Evolutionary conservation across 805 yeast species (phyloP), one percentile per base, ranked within the genome.

Genomic region (Saccharomycopsis guyanensis): DNA sequence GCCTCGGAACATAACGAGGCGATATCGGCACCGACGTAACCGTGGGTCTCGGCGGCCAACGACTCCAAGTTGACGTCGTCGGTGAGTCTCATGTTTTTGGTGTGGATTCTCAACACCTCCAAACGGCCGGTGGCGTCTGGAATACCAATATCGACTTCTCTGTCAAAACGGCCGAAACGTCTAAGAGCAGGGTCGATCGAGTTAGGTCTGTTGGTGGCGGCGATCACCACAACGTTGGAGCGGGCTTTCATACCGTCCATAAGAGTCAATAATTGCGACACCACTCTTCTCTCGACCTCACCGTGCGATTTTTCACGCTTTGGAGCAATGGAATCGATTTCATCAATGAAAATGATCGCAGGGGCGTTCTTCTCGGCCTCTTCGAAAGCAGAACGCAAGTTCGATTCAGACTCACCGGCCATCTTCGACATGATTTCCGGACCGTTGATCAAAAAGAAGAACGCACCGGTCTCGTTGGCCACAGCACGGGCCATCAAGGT

Each of bases 231-330:
- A 57, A 87, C 84, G 63, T 93, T 93, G 35, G 97, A 84, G 69
- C 98, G 82, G n/a, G 97, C 96, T 70, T 91, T 91, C 98, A 93
- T 93, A 74, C 98, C 99, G 64, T 93, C 99, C 99, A 93, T 93
- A 57, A 93, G 75, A 16, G 99, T 93, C 64, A 93, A 78, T 62
- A 93, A 76, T 71, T 93, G 98, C 25, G 97, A 91, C 52, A 93
- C 99, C 47, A 93, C 98, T 73, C 99, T 84, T 72, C 98, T 82
- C 72, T 93, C 99, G 58, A 93, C 98, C 70, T 93, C 98, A 72
- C 98, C 98, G 64, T 93, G 93, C 45, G 98, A 93, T 80, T 93
- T 93, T 73, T 93, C 98, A 74, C 98, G 87, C 82, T 93, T 93
- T 66, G 98, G 98, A 43, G 98, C 98, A 60, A 93, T 93, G 13